Conservation (phyloP, 345 rosid genomes). For the Syzygium oleosum region DNA sequence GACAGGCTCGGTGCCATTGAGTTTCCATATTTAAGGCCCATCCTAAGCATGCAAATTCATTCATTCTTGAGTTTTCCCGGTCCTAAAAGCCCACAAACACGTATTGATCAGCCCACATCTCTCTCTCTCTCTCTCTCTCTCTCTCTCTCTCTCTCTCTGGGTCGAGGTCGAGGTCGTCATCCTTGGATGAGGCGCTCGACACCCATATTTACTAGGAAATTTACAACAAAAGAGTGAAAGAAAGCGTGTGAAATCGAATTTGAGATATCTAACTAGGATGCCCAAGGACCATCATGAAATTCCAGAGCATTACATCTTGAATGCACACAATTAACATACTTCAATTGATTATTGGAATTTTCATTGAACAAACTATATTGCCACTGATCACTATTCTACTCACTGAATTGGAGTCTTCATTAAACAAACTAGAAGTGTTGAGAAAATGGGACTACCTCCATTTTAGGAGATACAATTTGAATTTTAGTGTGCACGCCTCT, state of each 20-base stretch:
- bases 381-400: background rate
- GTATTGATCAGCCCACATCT: background rate
- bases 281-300: background rate
- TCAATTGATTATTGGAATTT: background rate
- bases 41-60: background rate
- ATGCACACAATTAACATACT: background rate
- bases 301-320: background rate
- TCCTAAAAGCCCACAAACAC: background rate
- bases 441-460: background rate
- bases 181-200: background rate
- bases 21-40: background rate
- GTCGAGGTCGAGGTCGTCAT: too few relatives aligned
- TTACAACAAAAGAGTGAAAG: background rate
- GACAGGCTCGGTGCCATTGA: background rate
- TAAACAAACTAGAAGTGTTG: background rate
- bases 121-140: background rate
- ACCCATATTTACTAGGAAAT: background rate
- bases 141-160: background rate
- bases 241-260: background rate
- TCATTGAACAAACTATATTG: background rate
- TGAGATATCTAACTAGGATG: background rate
- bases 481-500: background rate
- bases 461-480: background rate
- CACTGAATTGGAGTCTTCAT: background rate
- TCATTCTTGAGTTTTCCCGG: too few relatives aligned